Percentiles rank a stretch among this genome's conserved stretches.
Conservation (phyloP, 176 grass and related monocot genomes). For the Metroxylon sagu region DNA sequence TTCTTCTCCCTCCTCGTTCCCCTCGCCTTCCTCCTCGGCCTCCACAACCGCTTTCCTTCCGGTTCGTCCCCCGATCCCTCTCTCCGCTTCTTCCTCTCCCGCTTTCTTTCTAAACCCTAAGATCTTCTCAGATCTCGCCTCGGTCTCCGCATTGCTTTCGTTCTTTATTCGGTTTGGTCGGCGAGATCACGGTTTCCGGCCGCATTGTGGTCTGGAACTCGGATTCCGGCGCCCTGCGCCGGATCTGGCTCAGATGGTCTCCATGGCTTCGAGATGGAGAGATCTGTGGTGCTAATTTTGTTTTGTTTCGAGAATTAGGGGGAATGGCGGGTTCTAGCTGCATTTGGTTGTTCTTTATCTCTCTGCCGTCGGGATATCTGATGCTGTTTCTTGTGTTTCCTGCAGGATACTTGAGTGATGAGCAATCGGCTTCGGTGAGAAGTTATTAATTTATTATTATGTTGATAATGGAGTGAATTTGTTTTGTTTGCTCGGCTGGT, state of each 20-base stretch:
- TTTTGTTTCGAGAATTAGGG: no score
- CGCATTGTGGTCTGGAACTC: neutral
- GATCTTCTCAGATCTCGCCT: slow-evolving; percentile 9
- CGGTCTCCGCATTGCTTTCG: no score
- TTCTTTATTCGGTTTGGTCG: neutral
- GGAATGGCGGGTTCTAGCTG: no score
- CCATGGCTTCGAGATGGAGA: neutral
- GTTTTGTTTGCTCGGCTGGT: neutral
- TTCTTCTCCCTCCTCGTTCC: slow-evolving; percentile 63
- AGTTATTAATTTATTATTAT: neutral
- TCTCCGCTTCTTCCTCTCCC: slow-evolving; percentile 1
- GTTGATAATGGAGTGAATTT: no score
- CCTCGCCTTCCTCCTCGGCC: slow-evolving; percentile 57
- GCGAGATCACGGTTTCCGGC: no score
- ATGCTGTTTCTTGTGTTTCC: neutral
- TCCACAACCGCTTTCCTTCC: slow-evolving; percentile 42
- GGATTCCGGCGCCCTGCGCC: neutral
- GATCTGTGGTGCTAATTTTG: neutral
- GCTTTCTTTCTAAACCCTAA: slow-evolving; percentile 6
- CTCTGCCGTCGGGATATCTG: neutral
- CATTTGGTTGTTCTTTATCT: no score
- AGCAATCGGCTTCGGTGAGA: slow-evolving; percentile 16
- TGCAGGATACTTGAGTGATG: slow-evolving; percentile 22
- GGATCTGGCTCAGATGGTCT: neutral
- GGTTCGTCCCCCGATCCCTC: slow-evolving; percentile 37